Base-by-base conservation (phyloP, 768 basidiomycete genomes). In the Gelatoporia subvermispora region DNA sequence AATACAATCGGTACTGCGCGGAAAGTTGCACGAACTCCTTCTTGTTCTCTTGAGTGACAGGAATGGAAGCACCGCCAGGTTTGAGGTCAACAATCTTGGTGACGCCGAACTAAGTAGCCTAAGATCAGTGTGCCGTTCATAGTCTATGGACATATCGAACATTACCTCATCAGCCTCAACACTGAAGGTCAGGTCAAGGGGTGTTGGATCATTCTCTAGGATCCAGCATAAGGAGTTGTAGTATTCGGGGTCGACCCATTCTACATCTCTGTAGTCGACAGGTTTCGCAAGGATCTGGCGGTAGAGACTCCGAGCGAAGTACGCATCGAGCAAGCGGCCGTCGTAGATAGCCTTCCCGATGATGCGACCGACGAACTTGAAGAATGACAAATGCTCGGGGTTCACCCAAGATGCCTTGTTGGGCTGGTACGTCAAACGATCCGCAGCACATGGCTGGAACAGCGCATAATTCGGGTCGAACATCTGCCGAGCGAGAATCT, bases 161-260 rank as follows among this genome's bases (percentile, higher is more conserved):
- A 73, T 28, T 52, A 88, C 90, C 78, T 97, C 93, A 53, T 98
- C 95, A 1, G 90, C 90, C 68, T 99, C 95, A 25, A 94, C 87
- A 52, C 91, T 93, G 72, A 98, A 98, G 13, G 84, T 96, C 50
- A 97, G 74, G 52, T 99, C 92, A 55, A 94, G 65, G 17, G 77
- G 69, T 18, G 84, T 88, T 5, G 90, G 88, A 60, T 96, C 93
- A 65, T 99, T 98, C 61, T 98, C 94, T 54, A 97, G 69, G 66
- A 99, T 98, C 96, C 96, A 99, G 61, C 89, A 89, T 10, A 99
- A 73, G 0, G 93, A 95, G 56, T 95, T 97, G 74, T 97, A 97
- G 66, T 98, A 98, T 67, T 95, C 93, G 0, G 94, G 94, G 68
- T 98, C 94, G 36, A 97, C 88, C 84, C 91, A 95, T 68, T 98